These are phyloP conservation scores for Globisporangium lucens DNA, from an alignment of 352 stramenopile genomes.

Conservation along the genomic window DNA sequence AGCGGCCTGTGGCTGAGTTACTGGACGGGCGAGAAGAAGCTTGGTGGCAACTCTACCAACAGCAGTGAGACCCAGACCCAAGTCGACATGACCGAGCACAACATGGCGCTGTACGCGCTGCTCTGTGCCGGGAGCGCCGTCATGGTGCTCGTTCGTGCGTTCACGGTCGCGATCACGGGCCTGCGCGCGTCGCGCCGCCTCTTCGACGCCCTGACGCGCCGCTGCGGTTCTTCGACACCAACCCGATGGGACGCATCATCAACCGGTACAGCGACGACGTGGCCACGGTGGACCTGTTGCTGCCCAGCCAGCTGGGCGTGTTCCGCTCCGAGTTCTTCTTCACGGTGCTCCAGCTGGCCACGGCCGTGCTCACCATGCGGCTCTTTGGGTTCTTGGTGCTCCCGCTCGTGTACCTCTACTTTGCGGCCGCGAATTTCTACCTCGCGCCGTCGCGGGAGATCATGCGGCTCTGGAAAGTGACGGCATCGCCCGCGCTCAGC, in stretches of 20 bases:
- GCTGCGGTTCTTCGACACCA: slow-evolving; percentile 90
- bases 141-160: slow-evolving; percentile 1
- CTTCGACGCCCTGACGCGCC: slow-evolving; percentile 86
- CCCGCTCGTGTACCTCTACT: slow-evolving; percentile 88
- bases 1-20: slow-evolving; percentile 32
- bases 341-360: slow-evolving; percentile 4
- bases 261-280: slow-evolving; percentile 68
- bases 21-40: slow-evolving; percentile 17
- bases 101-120: slow-evolving; percentile 6
- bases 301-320: slow-evolving; percentile 6
- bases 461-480: slow-evolving; percentile 48
- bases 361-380: slow-evolving; percentile 18
- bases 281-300: slow-evolving; percentile 14
- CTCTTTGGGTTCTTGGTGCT: slow-evolving; percentile 77
- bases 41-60: background rate
- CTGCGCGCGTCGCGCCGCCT: slow-evolving; percentile 46
- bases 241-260: slow-evolving; percentile 85
- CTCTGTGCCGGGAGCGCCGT: background rate
- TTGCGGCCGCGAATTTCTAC: slow-evolving; percentile 41
- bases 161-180: slow-evolving; percentile 4
- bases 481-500: slow-evolving; percentile 41
- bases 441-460: slow-evolving; percentile 60
- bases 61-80: background rate
- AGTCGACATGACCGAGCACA: background rate
- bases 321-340: slow-evolving; percentile 4